Percentiles rank a stretch among this genome's conserved stretches.
These are phyloP conservation scores for Lasiodiplodia hormozganensis DNA, from an alignment of 2,329 filamentous ascomycete species.

Conservation along the genomic window DNA sequence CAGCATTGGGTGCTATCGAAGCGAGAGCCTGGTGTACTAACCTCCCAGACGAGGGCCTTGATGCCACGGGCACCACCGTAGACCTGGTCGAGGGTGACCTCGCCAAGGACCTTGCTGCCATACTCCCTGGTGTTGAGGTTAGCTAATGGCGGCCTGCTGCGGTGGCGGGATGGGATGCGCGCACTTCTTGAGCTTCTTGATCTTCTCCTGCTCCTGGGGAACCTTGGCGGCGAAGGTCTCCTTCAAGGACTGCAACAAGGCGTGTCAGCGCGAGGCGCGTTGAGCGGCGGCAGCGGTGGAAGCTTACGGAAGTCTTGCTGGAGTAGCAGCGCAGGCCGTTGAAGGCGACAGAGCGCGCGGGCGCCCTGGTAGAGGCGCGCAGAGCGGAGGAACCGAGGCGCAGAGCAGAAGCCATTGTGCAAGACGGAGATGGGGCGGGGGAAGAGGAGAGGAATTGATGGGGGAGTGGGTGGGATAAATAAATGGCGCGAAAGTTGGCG, in stretches of 20 bases:
- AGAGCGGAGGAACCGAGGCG: slow-evolving; percentile 83
- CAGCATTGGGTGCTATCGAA: slow-evolving; percentile 21
- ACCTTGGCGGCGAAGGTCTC: slow-evolving; percentile 97
- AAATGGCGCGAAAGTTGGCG: slow-evolving; percentile 24
- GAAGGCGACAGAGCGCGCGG: slow-evolving; percentile 75
- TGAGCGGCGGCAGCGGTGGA: slow-evolving; percentile 33
- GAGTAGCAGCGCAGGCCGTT: slow-evolving; percentile 90
- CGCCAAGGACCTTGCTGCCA: slow-evolving; percentile 92
- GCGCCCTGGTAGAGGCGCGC: slow-evolving; percentile 73
- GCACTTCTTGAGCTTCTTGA: slow-evolving; percentile 97
- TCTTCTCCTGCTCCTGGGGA: slow-evolving; percentile 96
- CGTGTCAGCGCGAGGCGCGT: slow-evolving; percentile 21
- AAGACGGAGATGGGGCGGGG: slow-evolving; percentile 40
- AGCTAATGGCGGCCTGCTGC: slow-evolving; percentile 34
- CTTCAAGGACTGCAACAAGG: slow-evolving; percentile 78
- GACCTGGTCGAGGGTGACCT: slow-evolving; percentile 99
- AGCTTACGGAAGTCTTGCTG: slow-evolving; percentile 82
- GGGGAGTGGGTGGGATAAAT: slow-evolving; percentile 39
- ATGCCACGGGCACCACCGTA: slow-evolving; percentile 99
- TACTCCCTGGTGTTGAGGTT: slow-evolving; percentile 71
- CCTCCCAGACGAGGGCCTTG: slow-evolving; percentile 98
- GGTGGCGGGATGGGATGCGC: slow-evolving; percentile 44
- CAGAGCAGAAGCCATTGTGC: slow-evolving; percentile 80
- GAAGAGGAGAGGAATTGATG: slow-evolving; percentile 46
- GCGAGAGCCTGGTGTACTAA: slow-evolving; percentile 37